phyloP scores from a whole-genome alignment of 2,329 filamentous ascomycete species.

The Colletotrichum liriopes region DNA sequence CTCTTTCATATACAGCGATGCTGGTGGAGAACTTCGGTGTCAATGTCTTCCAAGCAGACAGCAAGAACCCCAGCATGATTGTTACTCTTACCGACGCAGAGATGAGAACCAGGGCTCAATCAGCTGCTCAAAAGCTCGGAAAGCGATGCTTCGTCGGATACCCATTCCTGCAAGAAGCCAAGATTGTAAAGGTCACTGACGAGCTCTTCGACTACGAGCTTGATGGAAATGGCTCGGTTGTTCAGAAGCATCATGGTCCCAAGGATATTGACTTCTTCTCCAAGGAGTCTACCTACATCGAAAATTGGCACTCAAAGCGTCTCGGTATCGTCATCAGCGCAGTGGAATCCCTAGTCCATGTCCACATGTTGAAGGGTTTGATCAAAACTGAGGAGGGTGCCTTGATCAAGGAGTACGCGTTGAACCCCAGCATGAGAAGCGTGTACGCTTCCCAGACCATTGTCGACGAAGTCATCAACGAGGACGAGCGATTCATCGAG shows the following conservation, averaged over 20 bases:
- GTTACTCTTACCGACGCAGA: slow-evolving; percentile 86
- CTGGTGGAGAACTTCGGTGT: slow-evolving; percentile 84
- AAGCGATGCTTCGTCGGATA: slow-evolving; percentile 93
- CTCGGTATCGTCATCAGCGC: slow-evolving; percentile 89
- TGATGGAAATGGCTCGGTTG: slow-evolving; percentile 75
- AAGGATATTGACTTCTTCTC: slow-evolving; percentile 87
- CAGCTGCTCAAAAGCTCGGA: slow-evolving; percentile 85
- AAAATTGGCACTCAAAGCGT: slow-evolving; percentile 90
- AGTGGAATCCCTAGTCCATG: slow-evolving; percentile 91
- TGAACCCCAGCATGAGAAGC: slow-evolving; percentile 87
- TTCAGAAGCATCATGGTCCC: slow-evolving; percentile 79
- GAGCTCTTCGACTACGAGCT: slow-evolving; percentile 92
- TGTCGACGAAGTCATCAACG: slow-evolving; percentile 90
- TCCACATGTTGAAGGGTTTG: slow-evolving; percentile 94
- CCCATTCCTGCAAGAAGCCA: slow-evolving; percentile 94
- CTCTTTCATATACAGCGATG: slow-evolving; percentile 84
- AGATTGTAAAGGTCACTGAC: slow-evolving; percentile 90
- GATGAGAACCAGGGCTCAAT: slow-evolving; percentile 76
- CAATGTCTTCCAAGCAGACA: slow-evolving; percentile 95
- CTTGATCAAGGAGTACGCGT: slow-evolving; percentile 91
- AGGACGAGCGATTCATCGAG: slow-evolving; percentile 94
- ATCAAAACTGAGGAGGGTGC: slow-evolving; percentile 92
- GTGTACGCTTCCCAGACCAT: slow-evolving; percentile 93
- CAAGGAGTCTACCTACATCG: slow-evolving; percentile 87
- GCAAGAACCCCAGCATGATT: slow-evolving; percentile 96